Base-by-base conservation (phyloP, 345 rosid genomes). In the Raphanus sativus region DNA sequence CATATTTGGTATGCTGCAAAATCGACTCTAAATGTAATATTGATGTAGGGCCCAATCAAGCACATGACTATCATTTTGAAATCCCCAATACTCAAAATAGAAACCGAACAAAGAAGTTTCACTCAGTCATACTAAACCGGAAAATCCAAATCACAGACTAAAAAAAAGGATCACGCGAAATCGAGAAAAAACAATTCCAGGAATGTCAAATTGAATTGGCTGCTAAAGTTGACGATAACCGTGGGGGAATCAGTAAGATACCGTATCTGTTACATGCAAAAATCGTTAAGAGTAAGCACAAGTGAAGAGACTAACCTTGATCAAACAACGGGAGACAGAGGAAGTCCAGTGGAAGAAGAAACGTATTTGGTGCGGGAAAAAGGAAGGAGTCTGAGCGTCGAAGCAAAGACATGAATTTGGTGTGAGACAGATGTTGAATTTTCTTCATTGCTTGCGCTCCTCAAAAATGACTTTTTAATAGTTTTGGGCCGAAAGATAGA, bases 381-480 rank as follows among this genome's bases (percentile, higher is more conserved):
- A 21, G 11, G 54, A 42, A 34, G 52, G 62, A 78, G 81, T 33
- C 76, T 65, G 67, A 60, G 58, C 72, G 73, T 78, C 2, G 6
- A 78, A 73, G 81, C 2, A 62, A 74, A 74, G 78, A 30, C 63
- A 74, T 29, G 65, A 2, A 69, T 29, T 21, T 79, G 75, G 75
- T 74, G 78, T 36, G 70, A 61, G 65, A 42, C n/a, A 33, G 68
- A 59, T 59, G 69, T 36, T 52, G 32, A 42, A 8, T 55, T 21
- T 42, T 45, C 54, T 16, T 59, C 21, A 38, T 13, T 60, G 12
- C 6, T 60, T 4, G 21, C 1, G 15, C 40, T 56, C 66, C 11
- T 42, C 73, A 67, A 16, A 0, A 0, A 62, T 76, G 56, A 54
- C 70, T 55, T 69, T 16, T 69, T 16, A 5, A 13, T 36, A 62